A percentile compares a stretch with the other conserved stretches of the same genome.
Conservation (phyloP, 495 filamentous ascomycete genomes). For the Letharia columbiana region DNA sequence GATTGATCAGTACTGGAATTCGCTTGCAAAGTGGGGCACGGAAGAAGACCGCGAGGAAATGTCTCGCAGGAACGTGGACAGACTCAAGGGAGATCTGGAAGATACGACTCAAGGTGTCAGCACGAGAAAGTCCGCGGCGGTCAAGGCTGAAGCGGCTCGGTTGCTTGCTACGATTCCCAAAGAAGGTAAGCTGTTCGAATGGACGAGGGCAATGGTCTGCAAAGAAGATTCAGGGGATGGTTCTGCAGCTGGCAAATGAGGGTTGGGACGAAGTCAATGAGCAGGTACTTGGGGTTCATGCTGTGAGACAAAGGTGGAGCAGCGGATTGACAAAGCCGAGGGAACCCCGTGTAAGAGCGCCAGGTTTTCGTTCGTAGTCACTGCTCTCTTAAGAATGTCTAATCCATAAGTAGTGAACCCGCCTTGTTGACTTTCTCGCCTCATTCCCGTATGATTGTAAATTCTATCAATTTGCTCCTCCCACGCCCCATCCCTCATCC, state of each 20-base stretch:
- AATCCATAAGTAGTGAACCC: too few species aligned
- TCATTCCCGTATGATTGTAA: not conserved
- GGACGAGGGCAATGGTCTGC: constrained; percentile 17
- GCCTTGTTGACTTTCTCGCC: not conserved
- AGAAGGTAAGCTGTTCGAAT: not conserved
- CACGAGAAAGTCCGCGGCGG: not conserved
- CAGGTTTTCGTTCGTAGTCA: too few species aligned
- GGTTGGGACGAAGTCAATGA: not conserved
- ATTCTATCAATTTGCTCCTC: not conserved
- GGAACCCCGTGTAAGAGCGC: too few species aligned
- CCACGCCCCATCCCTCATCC: not conserved
- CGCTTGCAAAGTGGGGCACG: not conserved
- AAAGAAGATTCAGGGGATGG: not conserved
- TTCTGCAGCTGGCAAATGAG: too few species aligned
- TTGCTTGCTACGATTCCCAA: not conserved
- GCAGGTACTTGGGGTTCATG: not conserved
- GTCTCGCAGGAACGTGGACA: not conserved
- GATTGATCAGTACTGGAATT: not conserved
- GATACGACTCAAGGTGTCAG: not conserved
- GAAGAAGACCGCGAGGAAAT: not conserved
- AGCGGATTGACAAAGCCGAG: too few species aligned
- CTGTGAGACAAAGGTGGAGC: too few species aligned
- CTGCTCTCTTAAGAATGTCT: too few species aligned
- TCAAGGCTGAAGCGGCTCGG: not conserved
- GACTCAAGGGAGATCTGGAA: not conserved